These are phyloP conservation scores for Yarrowia sp. DNA, from an alignment of 805 yeast species.

Conservation along the genomic window DNA sequence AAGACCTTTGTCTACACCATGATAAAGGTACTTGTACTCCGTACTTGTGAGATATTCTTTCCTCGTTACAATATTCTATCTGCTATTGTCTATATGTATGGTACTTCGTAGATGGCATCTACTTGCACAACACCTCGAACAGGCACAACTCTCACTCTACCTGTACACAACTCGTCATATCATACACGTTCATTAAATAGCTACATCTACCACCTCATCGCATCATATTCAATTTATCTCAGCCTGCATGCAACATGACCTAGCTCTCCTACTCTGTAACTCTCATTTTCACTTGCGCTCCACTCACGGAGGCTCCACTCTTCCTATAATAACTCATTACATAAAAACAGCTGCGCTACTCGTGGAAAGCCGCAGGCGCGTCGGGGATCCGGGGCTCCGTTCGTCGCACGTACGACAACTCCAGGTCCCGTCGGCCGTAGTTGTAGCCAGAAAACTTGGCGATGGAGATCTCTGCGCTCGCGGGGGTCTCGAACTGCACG, in stretches of 20 bases:
- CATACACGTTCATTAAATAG: background rate
- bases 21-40: no score
- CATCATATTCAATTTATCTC: slow-evolving; percentile 17
- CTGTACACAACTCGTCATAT: background rate
- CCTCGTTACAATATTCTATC: no score
- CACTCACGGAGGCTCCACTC: slow-evolving; percentile 25
- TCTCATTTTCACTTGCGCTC: slow-evolving; percentile 21
- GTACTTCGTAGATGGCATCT: no score
- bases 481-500: slow-evolving; percentile 65
- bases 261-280: slow-evolving; percentile 20
- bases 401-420: slow-evolving; percentile 59
- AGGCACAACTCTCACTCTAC: background rate
- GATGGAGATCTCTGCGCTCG: slow-evolving; percentile 72
- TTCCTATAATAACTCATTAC: slow-evolving; percentile 25
- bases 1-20: no score
- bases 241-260: slow-evolving; percentile 24
- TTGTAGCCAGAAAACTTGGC: slow-evolving; percentile 71
- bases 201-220: background rate
- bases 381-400: slow-evolving; percentile 20
- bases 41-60: no score
- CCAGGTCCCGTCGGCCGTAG: slow-evolving; percentile 78
- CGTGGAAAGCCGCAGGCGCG: slow-evolving; percentile 26
- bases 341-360: slow-evolving; percentile 7
- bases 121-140: no score
- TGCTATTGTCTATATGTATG: no score